These are phyloP conservation scores for Mortierella sp. DNA, from an alignment of 371 early-diverging fungal species.

Conservation along the genomic window DNA sequence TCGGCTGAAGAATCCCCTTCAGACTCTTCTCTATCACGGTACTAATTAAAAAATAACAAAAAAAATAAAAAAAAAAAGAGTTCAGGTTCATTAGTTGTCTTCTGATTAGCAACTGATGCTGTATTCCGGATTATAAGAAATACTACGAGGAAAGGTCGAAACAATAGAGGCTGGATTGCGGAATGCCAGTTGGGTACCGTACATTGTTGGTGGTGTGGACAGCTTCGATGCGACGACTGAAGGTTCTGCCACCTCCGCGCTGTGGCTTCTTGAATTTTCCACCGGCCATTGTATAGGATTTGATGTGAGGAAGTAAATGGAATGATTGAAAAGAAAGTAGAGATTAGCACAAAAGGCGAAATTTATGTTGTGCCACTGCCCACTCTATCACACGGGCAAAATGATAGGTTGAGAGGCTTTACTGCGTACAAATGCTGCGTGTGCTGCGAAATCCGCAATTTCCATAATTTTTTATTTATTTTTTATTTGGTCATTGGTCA, in stretches of 20 bases:
- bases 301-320: constrained; percentile 8
- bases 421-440: constrained; percentile 3
- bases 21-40: constrained; percentile 47
- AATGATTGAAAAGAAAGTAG: constrained; percentile 2
- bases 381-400: not conserved
- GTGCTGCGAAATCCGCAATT: constrained; percentile 10
- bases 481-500: not conserved
- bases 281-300: constrained; percentile 48
- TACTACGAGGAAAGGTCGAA: not conserved
- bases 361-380: not conserved
- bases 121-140: no score
- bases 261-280: constrained; percentile 61
- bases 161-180: not conserved
- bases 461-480: not conserved
- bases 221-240: constrained; percentile 59
- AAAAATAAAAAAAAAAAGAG: not conserved
- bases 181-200: constrained; percentile 5
- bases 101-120: not conserved
- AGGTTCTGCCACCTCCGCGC: constrained; percentile 62
- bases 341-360: not conserved
- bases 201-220: constrained; percentile 47
- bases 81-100: constrained; percentile 9
- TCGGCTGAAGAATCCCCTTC: constrained; percentile 46
- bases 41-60: constrained; percentile 15
- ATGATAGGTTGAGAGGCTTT: not conserved